Base-by-base conservation (phyloP, 768 basidiomycete species). In the Phaffia australis region DNA sequence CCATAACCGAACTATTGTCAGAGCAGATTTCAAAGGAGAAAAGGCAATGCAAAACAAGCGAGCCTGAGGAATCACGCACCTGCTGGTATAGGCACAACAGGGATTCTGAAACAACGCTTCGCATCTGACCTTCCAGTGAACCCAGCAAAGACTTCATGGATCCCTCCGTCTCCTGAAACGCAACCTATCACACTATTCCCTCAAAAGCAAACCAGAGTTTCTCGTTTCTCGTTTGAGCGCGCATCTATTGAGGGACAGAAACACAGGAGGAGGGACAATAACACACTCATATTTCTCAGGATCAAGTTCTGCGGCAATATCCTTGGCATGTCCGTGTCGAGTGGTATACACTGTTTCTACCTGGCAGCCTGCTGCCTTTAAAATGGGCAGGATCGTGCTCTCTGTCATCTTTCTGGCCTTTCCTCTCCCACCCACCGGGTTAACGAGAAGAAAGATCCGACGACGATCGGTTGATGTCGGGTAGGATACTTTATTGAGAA, bases 361-460 rank as follows among this genome's bases (percentile, higher is more conserved):
- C 14, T 58, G 52, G 56, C 73, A 73, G 27, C 75, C 75, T 8
- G 75, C 75, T 1, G 75, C 73, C 59, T 75, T 69, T 5, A 76
- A 57, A 15, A 77, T 71, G 14, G 76, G 76, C 54, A 75, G 30
- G 7, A 75, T 74, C 0, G 69, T 66, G n/a, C 72, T 65, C 29
- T 72, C 71, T 21, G 74, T 72, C 1, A 74, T 69, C 8, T 59
- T 64, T 49, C 64, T 70, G 3, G 73, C 72, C 58, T 76, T 76
- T 1, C 75, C 75, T 55, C 76, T 77, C 0, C 76, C 76, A 57
- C 76, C 75, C 7, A 76, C 70, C 27, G 76, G 76, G 63, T 77
- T 77, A 63, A 76, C 72, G 2, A 77, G 60, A 0, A 77, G 49
- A 29, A 75, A 59, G 3, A 76, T 69, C 59, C 69, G 61, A 50